Evolutionary conservation across 1,284 basidiomycete genomes (phyloP).

Genomic region (Ganoderma resinaceum): DNA sequence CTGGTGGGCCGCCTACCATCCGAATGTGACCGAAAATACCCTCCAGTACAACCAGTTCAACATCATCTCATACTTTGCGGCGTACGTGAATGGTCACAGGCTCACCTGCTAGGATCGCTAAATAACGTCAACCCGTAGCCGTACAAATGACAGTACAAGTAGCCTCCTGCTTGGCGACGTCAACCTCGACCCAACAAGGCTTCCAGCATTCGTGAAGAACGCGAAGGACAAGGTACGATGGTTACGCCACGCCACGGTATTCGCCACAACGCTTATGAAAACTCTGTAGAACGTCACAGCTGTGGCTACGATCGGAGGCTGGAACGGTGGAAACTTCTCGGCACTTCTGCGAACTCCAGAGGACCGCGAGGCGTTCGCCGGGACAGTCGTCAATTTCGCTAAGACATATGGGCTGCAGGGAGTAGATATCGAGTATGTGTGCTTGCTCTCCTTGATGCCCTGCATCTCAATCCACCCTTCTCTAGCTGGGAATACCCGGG

Average conservation of each 20-base stretch:
- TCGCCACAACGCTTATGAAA: neutral
- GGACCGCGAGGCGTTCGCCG: slow-evolving; percentile 54
- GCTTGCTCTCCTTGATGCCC: neutral
- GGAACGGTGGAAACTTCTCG: neutral
- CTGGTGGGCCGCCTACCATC: neutral
- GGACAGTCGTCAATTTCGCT: slow-evolving; percentile 67
- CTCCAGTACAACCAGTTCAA: neutral
- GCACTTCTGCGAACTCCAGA: neutral
- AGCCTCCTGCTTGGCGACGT: neutral
- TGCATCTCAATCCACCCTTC: neutral
- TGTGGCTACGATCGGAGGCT: neutral
- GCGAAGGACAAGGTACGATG: neutral
- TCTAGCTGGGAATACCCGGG: slow-evolving; percentile 89
- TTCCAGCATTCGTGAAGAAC: neutral
- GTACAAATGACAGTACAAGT: neutral
- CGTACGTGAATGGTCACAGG: neutral
- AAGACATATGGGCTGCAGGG: slow-evolving; percentile 71
- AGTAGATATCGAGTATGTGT: slow-evolving; percentile 77
- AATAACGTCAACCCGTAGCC: neutral
- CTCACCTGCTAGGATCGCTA: neutral
- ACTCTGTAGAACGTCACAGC: neutral
- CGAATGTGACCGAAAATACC: neutral
- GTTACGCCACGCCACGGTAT: too few species aligned
- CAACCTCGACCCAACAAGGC: neutral
- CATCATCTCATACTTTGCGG: neutral